Conservation (phyloP, 768 basidiomycete genomes). For the Phallus indusiatus region DNA sequence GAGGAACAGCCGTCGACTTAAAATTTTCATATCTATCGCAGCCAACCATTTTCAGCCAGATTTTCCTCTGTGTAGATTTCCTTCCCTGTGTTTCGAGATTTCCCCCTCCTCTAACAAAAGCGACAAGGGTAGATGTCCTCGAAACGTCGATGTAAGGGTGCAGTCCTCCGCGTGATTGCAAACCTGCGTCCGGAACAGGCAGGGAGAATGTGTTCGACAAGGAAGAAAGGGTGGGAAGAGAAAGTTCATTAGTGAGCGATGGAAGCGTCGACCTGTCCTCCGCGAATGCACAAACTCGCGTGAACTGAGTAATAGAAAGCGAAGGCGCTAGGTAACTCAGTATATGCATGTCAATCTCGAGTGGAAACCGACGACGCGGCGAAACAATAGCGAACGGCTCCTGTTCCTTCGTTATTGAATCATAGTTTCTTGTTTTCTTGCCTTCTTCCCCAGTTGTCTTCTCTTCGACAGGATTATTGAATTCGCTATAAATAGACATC, state of each 20-base stretch:
- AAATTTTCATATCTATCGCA: constrained; percentile 34
- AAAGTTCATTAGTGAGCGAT: background rate
- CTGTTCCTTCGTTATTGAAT: background rate
- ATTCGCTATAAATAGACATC: background rate
- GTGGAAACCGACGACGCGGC: constrained; percentile 30
- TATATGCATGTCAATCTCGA: constrained; percentile 48
- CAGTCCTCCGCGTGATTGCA: background rate
- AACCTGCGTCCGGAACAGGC: background rate
- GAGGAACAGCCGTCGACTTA: too few relatives aligned
- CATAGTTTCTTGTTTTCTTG: too few relatives aligned
- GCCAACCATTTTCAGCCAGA: constrained; percentile 38
- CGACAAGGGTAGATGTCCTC: constrained; percentile 23
- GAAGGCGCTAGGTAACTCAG: constrained; percentile 48
- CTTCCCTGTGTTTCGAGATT: constrained; percentile 29
- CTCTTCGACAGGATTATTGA: background rate
- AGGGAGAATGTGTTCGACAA: constrained; percentile 13
- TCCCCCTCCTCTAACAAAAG: constrained; percentile 28
- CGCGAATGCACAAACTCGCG: constrained; percentile 45
- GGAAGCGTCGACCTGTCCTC: constrained; percentile 38
- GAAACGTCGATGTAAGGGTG: constrained; percentile 15
- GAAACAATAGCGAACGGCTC: constrained; percentile 25
- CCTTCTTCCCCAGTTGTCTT: background rate
- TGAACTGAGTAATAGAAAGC: constrained; percentile 45
- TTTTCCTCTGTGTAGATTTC: constrained; percentile 23
- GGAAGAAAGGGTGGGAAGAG: constrained; percentile 15